A percentile compares a stretch with the other conserved stretches of the same genome.
Evolutionary conservation across 1,284 basidiomycete species (phyloP).

Genomic region (Laetiporus sulphureus): DNA sequence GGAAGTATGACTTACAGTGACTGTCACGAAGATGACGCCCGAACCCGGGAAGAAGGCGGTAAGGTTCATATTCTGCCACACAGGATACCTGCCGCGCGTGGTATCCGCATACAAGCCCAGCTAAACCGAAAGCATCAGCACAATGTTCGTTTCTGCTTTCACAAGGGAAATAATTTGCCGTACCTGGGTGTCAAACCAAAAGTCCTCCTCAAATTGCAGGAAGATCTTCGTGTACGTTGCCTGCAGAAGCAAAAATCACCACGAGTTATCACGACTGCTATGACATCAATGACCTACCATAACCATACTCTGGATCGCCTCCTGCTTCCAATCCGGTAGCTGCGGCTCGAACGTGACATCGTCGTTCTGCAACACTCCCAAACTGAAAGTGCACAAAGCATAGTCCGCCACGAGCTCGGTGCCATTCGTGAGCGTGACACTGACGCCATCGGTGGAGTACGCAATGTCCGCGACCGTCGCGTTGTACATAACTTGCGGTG

Average conservation of each 20-base stretch:
- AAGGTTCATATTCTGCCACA: conserved; percentile 65
- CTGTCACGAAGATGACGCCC: conserved; percentile 55
- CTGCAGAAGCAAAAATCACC: conserved; percentile 16
- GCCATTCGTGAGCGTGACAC: conserved; percentile 38
- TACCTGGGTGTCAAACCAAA: conserved; percentile 70
- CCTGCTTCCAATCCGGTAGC: conserved; percentile 56
- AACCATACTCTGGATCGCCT: conserved; percentile 58
- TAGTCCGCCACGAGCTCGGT: conserved; percentile 26
- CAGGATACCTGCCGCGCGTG: conserved; percentile 53
- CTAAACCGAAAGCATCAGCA: too few species aligned
- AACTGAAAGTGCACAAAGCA: conserved; percentile 27
- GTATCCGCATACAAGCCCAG: conserved; percentile 45
- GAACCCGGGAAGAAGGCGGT: conserved; percentile 52
- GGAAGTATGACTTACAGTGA: conserved; percentile 37
- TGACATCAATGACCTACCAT: conserved; percentile 39
- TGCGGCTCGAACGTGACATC: conserved; percentile 52
- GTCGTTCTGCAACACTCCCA: conserved; percentile 57
- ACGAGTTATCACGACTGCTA: neutral
- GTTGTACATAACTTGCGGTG: conserved; percentile 41
- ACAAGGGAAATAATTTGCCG: neutral
- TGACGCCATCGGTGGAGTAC: conserved; percentile 34
- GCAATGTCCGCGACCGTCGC: conserved; percentile 44
- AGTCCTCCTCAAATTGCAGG: conserved; percentile 55
- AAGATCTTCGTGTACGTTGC: conserved; percentile 69
- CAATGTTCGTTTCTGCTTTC: neutral